These are phyloP conservation scores for Ricinus communis DNA, from an alignment of 345 rosid genomes.

Conservation along the genomic window DNA sequence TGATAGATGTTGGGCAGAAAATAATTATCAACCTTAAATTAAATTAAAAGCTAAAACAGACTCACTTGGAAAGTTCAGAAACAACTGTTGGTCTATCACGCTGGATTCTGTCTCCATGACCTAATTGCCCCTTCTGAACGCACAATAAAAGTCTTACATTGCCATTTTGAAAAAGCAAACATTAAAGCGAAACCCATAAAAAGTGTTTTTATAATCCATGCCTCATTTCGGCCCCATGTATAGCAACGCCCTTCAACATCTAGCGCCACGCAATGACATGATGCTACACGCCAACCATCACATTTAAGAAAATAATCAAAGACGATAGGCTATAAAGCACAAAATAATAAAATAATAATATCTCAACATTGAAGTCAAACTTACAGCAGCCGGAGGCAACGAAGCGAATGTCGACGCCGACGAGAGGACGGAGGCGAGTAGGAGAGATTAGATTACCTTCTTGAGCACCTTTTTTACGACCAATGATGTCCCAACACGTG, in stretches of 20 bases:
- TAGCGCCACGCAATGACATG: slow-evolving; percentile 96
- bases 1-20: background rate
- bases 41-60: background rate
- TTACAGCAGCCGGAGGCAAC: slow-evolving; percentile 87
- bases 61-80: slow-evolving; percentile 81
- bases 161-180: slow-evolving; percentile 6
- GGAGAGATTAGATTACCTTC: slow-evolving; percentile 88
- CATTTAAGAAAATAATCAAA: slow-evolving; percentile 16
- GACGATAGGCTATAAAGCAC: background rate
- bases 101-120: slow-evolving; percentile 90
- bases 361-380: slow-evolving; percentile 9
- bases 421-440: slow-evolving; percentile 86
- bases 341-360: background rate
- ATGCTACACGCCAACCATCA: slow-evolving; percentile 44
- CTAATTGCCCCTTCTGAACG: slow-evolving; percentile 89
- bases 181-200: background rate
- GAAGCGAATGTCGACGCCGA: slow-evolving; percentile 69
- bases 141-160: slow-evolving; percentile 23
- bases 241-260: slow-evolving; percentile 95
- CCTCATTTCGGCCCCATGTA: slow-evolving; percentile 99
- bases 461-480: slow-evolving; percentile 54
- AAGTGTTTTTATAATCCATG: slow-evolving; percentile 16
- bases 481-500: slow-evolving; percentile 76
- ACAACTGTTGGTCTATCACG: slow-evolving; percentile 92
- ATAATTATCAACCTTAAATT: background rate